Base-by-base conservation (phyloP, 1,284 basidiomycete genomes). In the Ceratobasidium sp. region DNA sequence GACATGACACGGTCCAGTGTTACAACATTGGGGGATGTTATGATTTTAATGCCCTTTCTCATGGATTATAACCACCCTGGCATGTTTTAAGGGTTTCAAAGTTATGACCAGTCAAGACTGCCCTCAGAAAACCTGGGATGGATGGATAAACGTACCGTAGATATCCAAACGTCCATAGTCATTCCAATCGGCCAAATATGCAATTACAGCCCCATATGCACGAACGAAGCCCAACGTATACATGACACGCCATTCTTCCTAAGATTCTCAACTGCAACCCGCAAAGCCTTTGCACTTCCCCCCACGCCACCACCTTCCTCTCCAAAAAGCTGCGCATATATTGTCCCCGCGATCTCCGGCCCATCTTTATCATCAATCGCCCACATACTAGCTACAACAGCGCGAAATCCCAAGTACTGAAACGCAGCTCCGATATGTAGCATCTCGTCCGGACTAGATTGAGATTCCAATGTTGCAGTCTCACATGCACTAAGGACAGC, bases 291-390 rank as follows among this genome's bases (percentile, higher is more conserved):
- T 23, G 35, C 18, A 23, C 35, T 7, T 41, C 55, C n/a, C 13
- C 23, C 23, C 21, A 11, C 16, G 11, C 26, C 41, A 3, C 16
- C 2, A 18, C 18, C 35, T 23, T 59, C 32, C 16, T 16, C 18
- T 3, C 30, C 11, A 62, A 72, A 72, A 23, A 52, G 50, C 8
- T 38, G 46, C 46, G 23, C 35, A n/a, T 72, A 63, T n/a, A 72
- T 23, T 14, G 14, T 41, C 26, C 32, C 46, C 18, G 26, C 30
- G 4, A 63, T 43, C 13, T 35, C 26, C 21, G n/a, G 44, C 11
- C 70, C 58, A 26, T 52, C 57, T 14, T 23, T 23, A 18, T 21
- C 58, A 13, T 57, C 58, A 30, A 72, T 71, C 21, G 44, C 28
- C 46, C 49, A 62, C n/a, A 52, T 62, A 50, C 9, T 50, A 26